phyloP scores from a whole-genome alignment of 2,329 filamentous ascomycete genomes.

The Macrophomina phaseolina region DNA sequence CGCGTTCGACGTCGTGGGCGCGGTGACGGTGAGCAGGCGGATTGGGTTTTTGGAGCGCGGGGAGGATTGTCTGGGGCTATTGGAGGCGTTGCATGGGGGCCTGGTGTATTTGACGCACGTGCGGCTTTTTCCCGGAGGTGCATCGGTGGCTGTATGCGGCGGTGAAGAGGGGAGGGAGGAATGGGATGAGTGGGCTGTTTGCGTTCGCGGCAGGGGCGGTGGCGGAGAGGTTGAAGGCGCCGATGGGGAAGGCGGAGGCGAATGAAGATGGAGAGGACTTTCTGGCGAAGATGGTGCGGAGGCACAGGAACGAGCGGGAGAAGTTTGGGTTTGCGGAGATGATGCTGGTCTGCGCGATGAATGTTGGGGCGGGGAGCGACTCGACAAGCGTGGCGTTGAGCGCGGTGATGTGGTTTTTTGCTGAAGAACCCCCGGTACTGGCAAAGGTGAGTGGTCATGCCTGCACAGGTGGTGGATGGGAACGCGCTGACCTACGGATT shows the following conservation, averaged over 20 bases:
- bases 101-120: conserved; percentile 47
- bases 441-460: neutral
- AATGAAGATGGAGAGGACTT: conserved; percentile 35
- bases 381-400: conserved; percentile 58
- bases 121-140: conserved; percentile 51
- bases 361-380: conserved; percentile 48
- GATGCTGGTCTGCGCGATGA: conserved; percentile 36
- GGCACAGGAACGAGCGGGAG: conserved; percentile 50
- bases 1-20: conserved; percentile 59
- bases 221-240: neutral
- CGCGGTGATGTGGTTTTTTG: conserved; percentile 52
- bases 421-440: conserved; percentile 42
- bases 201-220: neutral
- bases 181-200: conserved; percentile 28
- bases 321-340: conserved; percentile 49
- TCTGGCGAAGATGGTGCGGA: conserved; percentile 50
- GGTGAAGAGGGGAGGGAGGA: conserved; percentile 38
- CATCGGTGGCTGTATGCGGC: conserved; percentile 45
- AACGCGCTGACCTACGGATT: too few species aligned
- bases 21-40: conserved; percentile 54
- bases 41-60: conserved; percentile 51
- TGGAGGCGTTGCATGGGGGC: conserved; percentile 45
- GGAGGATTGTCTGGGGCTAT: conserved; percentile 52
- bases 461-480: too few species aligned
- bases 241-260: neutral